phyloP scores from a whole-genome alignment of 768 basidiomycete genomes.

The Galerina marginata region DNA sequence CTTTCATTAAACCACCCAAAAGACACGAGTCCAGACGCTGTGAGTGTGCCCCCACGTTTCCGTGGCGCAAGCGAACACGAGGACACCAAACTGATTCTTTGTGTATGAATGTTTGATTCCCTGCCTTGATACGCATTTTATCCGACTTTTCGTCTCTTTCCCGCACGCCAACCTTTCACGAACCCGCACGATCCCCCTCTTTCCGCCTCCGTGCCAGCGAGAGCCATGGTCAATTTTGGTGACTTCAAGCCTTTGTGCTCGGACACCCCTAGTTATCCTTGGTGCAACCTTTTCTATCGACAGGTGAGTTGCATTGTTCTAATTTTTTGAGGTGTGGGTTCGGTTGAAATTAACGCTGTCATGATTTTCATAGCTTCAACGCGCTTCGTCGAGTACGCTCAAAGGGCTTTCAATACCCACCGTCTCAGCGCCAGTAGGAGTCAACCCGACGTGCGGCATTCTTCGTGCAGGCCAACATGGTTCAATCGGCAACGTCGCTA shows the following conservation, averaged over 20 bases:
- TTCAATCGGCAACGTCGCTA: constrained; percentile 83
- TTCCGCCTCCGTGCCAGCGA: neutral
- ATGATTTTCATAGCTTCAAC: constrained; percentile 40
- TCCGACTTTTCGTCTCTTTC: constrained; percentile 10
- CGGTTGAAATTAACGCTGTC: neutral
- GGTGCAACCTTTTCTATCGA: constrained; percentile 95
- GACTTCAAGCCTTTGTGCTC: constrained; percentile 74
- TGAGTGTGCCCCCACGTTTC: constrained; percentile 8
- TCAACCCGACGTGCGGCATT: constrained; percentile 84
- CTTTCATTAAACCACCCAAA: neutral
- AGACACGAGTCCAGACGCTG: neutral
- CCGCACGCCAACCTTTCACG: constrained; percentile 11
- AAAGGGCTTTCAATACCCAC: constrained; percentile 50
- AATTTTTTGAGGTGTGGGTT: too few species aligned
- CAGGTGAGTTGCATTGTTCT: constrained; percentile 56
- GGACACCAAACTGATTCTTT: constrained; percentile 14
- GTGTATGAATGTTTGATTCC: constrained; percentile 28
- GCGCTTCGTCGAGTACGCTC: constrained; percentile 33
- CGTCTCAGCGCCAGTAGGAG: constrained; percentile 73
- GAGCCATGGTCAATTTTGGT: constrained; percentile 62
- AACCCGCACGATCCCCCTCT: constrained; percentile 5
- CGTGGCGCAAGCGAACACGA: constrained; percentile 10
- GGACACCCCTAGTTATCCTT: constrained; percentile 78
- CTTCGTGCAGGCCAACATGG: constrained; percentile 59
- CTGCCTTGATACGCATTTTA: constrained; percentile 15